Evolutionary conservation across 78 protist species (phyloP).

Genomic region (Tieghemostelium lacteum): DNA sequence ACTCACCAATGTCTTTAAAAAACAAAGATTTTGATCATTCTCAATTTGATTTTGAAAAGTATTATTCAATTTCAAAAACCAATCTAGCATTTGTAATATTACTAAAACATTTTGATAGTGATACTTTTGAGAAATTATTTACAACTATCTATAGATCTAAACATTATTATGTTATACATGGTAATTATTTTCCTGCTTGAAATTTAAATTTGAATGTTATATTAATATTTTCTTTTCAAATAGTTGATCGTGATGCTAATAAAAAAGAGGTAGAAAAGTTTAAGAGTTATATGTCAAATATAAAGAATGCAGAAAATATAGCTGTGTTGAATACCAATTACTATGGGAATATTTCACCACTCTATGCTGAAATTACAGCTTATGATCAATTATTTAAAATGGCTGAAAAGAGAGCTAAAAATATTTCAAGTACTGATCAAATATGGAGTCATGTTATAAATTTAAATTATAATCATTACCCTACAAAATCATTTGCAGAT

Average conservation of each 20-base stretch:
- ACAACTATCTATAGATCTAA: constrained; percentile 7
- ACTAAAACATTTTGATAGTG: neutral
- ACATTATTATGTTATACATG: constrained; percentile 38
- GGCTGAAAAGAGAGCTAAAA: constrained; percentile 7
- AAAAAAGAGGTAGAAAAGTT: neutral
- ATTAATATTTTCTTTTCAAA: neutral
- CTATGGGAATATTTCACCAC: neutral
- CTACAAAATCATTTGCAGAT: neutral
- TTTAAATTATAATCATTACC: constrained; percentile 44
- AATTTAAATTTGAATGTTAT: neutral
- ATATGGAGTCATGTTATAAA: constrained; percentile 53
- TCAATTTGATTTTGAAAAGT: too few relatives aligned
- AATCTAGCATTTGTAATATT: constrained; percentile 23
- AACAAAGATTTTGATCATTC: neutral
- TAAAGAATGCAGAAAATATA: constrained; percentile 10
- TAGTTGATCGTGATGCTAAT: constrained; percentile 23
- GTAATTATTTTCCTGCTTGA: too few relatives aligned
- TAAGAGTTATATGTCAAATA: neutral
- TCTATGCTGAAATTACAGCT: constrained; percentile 29
- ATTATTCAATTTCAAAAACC: neutral
- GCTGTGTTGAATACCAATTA: constrained; percentile 1
- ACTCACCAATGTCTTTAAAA: too few relatives aligned
- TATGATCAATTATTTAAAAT: constrained; percentile 27
- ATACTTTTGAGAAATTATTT: constrained; percentile 6
- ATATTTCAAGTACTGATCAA: neutral